A percentile compares a stretch with the other conserved stretches of the same genome.
Evolutionary conservation across 1,284 basidiomycete genomes (phyloP).

Genomic region (Flammula alnicola): DNA sequence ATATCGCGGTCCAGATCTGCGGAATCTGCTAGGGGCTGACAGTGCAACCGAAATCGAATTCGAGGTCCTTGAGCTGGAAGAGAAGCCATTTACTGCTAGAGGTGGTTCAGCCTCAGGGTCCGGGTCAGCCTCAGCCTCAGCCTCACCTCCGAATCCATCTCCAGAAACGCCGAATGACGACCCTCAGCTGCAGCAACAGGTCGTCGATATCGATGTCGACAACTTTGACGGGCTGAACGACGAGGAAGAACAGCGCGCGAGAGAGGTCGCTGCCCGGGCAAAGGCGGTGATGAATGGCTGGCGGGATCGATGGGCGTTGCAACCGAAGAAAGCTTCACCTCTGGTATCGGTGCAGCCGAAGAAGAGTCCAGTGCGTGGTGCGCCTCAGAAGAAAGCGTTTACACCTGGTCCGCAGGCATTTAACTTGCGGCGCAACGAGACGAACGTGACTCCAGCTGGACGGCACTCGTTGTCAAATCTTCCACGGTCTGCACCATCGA

Average conservation of each 20-base stretch:
- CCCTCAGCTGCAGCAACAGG: neutral
- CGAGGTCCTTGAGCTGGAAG: slow-evolving; percentile 23
- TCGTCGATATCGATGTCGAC: slow-evolving; percentile 25
- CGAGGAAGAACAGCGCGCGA: slow-evolving; percentile 34
- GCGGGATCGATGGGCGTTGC: slow-evolving; percentile 57
- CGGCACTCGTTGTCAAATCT: slow-evolving; percentile 33
- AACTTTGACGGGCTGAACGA: slow-evolving; percentile 22
- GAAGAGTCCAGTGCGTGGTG: neutral
- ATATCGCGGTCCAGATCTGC: slow-evolving; percentile 49
- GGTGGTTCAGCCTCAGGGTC: neutral
- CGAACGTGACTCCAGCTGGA: slow-evolving; percentile 47
- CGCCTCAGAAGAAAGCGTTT: slow-evolving; percentile 9
- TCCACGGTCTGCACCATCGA: slow-evolving; percentile 24
- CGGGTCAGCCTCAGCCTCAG: slow-evolving; percentile 24
- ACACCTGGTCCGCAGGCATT: slow-evolving; percentile 16
- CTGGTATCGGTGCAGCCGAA: neutral
- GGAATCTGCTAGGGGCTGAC: slow-evolving; percentile 43
- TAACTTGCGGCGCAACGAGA: slow-evolving; percentile 44
- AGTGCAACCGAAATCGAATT: slow-evolving; percentile 55
- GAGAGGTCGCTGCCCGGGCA: slow-evolving; percentile 35
- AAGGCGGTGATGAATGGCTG: slow-evolving; percentile 61
- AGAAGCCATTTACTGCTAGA: too few species aligned
- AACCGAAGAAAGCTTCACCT: slow-evolving; percentile 2
- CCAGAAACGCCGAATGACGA: slow-evolving; percentile 27
- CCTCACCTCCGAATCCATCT: slow-evolving; percentile 34